Percentiles rank a stretch among this genome's conserved stretches.
Conservation (phyloP, 2,329 filamentous ascomycete genomes). For the Orbilia blumenaviensis region DNA sequence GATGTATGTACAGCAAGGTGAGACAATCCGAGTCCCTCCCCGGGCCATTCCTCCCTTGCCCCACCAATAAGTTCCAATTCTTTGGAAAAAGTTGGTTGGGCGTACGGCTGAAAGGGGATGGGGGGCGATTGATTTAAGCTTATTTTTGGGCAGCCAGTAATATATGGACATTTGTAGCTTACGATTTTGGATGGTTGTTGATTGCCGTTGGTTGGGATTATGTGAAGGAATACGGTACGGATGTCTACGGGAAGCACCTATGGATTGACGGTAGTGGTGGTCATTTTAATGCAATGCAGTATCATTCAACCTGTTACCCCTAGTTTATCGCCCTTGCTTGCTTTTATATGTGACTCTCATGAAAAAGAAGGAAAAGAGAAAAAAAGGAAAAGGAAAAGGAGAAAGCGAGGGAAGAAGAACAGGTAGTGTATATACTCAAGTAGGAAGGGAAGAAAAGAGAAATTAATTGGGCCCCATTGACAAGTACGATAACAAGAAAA, state of each 20-base stretch:
- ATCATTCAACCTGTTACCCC: conserved; percentile 12
- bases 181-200: not conserved
- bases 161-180: not conserved
- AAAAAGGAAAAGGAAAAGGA: not conserved
- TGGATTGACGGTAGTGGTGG: not conserved
- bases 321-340: conserved; percentile 3
- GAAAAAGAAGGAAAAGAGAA: not conserved
- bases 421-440: conserved; percentile 29
- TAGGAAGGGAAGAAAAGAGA: not conserved
- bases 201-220: not conserved
- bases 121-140: not conserved
- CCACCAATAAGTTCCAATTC: too few species aligned
- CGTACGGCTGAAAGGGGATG: not conserved
- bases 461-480: not conserved
- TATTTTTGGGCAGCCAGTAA: not conserved
- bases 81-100: too few species aligned
- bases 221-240: not conserved
- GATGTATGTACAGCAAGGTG: too few species aligned
- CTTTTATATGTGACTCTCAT: conserved; percentile 21
- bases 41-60: too few species aligned
- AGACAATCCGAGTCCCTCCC: too few species aligned
- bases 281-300: not conserved
- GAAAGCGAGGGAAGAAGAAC: not conserved
- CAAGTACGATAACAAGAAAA: not conserved
- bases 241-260: not conserved